These are phyloP conservation scores for Sclerotinia glacialis DNA, from an alignment of 2,329 filamentous ascomycete species.

Conservation along the genomic window DNA sequence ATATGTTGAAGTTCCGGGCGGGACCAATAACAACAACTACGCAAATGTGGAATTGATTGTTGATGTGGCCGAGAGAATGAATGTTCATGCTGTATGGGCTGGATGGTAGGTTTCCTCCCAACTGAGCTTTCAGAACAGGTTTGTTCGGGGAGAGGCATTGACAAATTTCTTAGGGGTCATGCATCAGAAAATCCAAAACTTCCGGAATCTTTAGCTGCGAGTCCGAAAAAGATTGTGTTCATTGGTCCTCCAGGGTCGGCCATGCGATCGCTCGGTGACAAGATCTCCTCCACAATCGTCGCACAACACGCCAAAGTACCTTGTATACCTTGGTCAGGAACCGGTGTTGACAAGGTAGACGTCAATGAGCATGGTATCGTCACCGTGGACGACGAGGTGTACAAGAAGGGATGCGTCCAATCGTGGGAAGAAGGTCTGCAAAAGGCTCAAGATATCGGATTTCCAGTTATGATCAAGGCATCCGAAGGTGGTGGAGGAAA, in stretches of 20 bases:
- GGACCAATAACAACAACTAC: constrained; percentile 99
- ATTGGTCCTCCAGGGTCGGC: constrained; percentile 96
- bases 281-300: constrained; percentile 98
- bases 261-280: constrained; percentile 98
- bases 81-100: constrained; percentile 97
- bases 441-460: constrained; percentile 87
- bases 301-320: constrained; percentile 95
- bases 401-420: constrained; percentile 85
- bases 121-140: background rate
- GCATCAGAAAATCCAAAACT: constrained; percentile 98
- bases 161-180: constrained; percentile 67
- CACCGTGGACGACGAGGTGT: constrained; percentile 81
- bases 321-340: constrained; percentile 99
- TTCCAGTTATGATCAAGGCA: constrained; percentile 99
- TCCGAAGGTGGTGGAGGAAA: constrained; percentile 99
- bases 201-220: constrained; percentile 91
- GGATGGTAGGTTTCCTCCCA: constrained; percentile 69
- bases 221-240: constrained; percentile 98
- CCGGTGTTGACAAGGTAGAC: constrained; percentile 77
- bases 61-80: constrained; percentile 96
- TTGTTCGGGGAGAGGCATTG: constrained; percentile 9
- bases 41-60: constrained; percentile 99
- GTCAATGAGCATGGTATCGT: constrained; percentile 84
- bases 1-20: constrained; percentile 97
- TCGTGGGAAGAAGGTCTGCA: constrained; percentile 86